Percentiles rank a stretch among this genome's conserved stretches.
phyloP scores from a whole-genome alignment of 1,284 basidiomycete species.

The Microstroma glucosiphilum region DNA sequence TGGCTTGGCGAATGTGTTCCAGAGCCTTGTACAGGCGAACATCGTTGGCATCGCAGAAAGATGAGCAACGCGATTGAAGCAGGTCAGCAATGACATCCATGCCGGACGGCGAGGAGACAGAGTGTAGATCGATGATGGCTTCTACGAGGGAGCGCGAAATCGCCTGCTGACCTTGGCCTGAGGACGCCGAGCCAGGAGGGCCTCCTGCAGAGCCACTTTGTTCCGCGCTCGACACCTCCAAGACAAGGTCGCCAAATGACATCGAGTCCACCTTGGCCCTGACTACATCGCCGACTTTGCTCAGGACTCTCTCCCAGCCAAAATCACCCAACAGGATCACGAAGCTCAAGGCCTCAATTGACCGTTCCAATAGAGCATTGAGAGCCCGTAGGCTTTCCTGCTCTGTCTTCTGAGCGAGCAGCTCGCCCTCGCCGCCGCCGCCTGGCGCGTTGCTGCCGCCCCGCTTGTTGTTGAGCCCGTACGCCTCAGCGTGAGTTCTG shows the following conservation, averaged over 20 bases:
- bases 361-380: slow-evolving; percentile 63
- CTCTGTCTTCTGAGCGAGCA: slow-evolving; percentile 60
- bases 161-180: slow-evolving; percentile 69
- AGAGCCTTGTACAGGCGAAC: slow-evolving; percentile 98
- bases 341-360: slow-evolving; percentile 67
- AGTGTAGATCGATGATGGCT: slow-evolving; percentile 70
- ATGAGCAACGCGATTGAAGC: slow-evolving; percentile 86
- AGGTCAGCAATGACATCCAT: slow-evolving; percentile 94
- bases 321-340: slow-evolving; percentile 81
- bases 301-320: slow-evolving; percentile 4
- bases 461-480: not conserved
- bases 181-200: slow-evolving; percentile 58
- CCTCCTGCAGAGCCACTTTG: slow-evolving; percentile 27
- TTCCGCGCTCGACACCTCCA: not conserved
- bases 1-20: slow-evolving; percentile 84
- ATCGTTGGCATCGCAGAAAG: slow-evolving; percentile 96
- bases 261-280: slow-evolving; percentile 28
- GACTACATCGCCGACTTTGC: not conserved
- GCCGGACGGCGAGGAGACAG: slow-evolving; percentile 71
- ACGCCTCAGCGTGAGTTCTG: not conserved
- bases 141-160: slow-evolving; percentile 83
- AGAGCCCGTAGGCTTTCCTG: slow-evolving; percentile 71
- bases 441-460: not conserved
- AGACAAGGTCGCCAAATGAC: slow-evolving; percentile 39
- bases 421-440: slow-evolving; percentile 11